These are phyloP conservation scores for Dryadomyces quercivorus DNA, from an alignment of 2,329 filamentous ascomycete species.

Conservation along the genomic window DNA sequence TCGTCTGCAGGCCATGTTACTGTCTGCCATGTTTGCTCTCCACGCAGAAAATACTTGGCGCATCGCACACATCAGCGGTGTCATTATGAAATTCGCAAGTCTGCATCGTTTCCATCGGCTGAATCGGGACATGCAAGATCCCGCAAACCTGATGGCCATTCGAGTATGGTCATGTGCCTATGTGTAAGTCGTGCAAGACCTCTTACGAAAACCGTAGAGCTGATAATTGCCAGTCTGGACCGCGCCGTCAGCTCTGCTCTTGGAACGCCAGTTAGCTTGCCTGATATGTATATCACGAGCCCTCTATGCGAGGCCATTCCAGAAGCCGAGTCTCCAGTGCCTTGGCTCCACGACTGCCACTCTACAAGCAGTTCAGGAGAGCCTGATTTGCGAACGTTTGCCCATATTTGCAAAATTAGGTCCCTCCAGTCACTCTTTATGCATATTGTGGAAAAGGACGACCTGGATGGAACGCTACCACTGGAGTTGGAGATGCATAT, in stretches of 20 bases:
- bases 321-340: not conserved
- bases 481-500: slow-evolving; percentile 3
- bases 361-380: not conserved
- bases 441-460: slow-evolving; percentile 1
- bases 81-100: slow-evolving; percentile 5
- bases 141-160: not conserved
- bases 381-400: slow-evolving; percentile 6
- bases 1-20: slow-evolving; percentile 8
- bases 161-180: slow-evolving; percentile 7
- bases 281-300: slow-evolving; percentile 7
- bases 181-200: not conserved
- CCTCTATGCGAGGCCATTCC: slow-evolving; percentile 1
- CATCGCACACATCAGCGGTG: slow-evolving; percentile 7
- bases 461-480: not conserved
- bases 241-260: slow-evolving; percentile 2
- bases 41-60: slow-evolving; percentile 8
- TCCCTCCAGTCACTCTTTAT: slow-evolving; percentile 1
- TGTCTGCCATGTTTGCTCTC: slow-evolving; percentile 9
- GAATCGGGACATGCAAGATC: not conserved
- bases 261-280: slow-evolving; percentile 5
- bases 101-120: slow-evolving; percentile 6
- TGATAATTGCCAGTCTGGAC: not conserved
- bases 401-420: slow-evolving; percentile 6
- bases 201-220: not conserved
- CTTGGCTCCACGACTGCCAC: slow-evolving; percentile 4